Base-by-base conservation (phyloP, 2,329 filamentous ascomycete species). In the Hypoxylon sp. region DNA sequence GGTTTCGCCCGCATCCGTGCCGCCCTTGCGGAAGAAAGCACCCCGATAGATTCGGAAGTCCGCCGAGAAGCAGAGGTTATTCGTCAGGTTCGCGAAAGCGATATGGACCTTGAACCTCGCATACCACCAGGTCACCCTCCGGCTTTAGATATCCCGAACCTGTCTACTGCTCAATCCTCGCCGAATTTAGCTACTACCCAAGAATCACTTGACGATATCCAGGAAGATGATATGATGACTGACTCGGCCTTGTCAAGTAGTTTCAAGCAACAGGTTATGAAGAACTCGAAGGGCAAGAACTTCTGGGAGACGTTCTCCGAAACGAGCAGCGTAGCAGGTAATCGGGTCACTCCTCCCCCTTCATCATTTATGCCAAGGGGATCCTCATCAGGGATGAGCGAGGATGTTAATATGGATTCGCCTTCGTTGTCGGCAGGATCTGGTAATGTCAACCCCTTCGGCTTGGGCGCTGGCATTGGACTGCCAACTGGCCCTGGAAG, bases 1-100 rank as follows among this genome's bases (percentile, higher is more conserved):
- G 94, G 91, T 0, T 99, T 99, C 78, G 94, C 94, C 4, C 90
- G 96, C 9, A 97, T 99, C 70, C 89, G 92, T 66, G 96, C 95
- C 7, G 94, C 94, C 2, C 85, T 99, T 0, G 85, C 92, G 61
- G 96, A 99, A 80, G 96, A 99, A 80, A 87, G 88, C 14, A 89
- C 94, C 0, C 96, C 96, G 0, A 84, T 97, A 8, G 96, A 99
- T 73, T 91, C 91, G 43, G 96, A 99, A 78, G 89, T 93, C 61
- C 90, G 92, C 55, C 90, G 94, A 39, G 96, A 99, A 82, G 94
- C 95, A 37, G 95, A 98, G 79, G 96, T 98, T 4, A 93, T 99
- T 68, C 92, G 93, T 53, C 96, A 97, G 79, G 94, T 98, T 27
- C 91, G 94, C 43, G 96, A 98, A 78, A 95, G 91, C 72, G 94